A percentile compares a stretch with the other conserved stretches of the same genome.
Conservation (phyloP, 2,329 filamentous ascomycete genomes). For the Coniochaeta pulveracea region DNA sequence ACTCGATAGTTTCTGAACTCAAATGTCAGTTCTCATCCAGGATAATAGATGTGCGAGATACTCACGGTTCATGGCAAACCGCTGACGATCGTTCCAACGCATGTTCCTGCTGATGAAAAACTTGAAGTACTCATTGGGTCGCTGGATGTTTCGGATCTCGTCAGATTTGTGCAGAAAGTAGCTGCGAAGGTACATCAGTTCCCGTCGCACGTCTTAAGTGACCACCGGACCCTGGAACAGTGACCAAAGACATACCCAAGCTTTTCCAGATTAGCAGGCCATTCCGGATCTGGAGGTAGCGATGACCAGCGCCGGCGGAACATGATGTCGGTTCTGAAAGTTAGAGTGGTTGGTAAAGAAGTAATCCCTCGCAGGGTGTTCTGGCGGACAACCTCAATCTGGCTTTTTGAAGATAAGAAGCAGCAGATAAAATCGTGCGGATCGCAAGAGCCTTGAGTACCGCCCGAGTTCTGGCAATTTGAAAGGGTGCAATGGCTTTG, state of each 20-base stretch:
- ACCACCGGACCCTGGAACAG: not conserved
- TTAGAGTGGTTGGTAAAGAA: not conserved
- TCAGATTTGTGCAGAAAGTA: slow-evolving; percentile 71
- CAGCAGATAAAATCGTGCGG: no score
- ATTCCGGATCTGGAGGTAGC: slow-evolving; percentile 60
- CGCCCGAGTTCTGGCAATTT: no score
- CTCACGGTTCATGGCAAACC: slow-evolving; percentile 63
- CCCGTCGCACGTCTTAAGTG: not conserved
- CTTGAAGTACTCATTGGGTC: slow-evolving; percentile 61
- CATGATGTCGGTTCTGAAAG: slow-evolving; percentile 35
- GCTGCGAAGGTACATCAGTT: no score
- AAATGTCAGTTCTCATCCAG: no score
- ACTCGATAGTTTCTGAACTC: slow-evolving; percentile 46
- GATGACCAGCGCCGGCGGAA: slow-evolving; percentile 59
- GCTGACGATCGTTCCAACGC: slow-evolving; percentile 67
- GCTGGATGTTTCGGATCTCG: slow-evolving; percentile 58
- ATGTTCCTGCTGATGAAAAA: slow-evolving; percentile 63
- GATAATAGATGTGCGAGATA: slow-evolving; percentile 8
- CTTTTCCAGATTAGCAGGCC: slow-evolving; percentile 50
- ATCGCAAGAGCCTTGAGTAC: no score
- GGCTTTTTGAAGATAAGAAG: no score
- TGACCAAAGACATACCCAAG: slow-evolving; percentile 62
- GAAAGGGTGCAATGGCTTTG: no score
- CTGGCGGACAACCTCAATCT: no score
- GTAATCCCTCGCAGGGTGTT: no score